A percentile compares a stretch with the other conserved stretches of the same genome.
Evolutionary conservation across 2,329 filamentous ascomycete species (phyloP).

Genomic region (Fusarium luffae): DNA sequence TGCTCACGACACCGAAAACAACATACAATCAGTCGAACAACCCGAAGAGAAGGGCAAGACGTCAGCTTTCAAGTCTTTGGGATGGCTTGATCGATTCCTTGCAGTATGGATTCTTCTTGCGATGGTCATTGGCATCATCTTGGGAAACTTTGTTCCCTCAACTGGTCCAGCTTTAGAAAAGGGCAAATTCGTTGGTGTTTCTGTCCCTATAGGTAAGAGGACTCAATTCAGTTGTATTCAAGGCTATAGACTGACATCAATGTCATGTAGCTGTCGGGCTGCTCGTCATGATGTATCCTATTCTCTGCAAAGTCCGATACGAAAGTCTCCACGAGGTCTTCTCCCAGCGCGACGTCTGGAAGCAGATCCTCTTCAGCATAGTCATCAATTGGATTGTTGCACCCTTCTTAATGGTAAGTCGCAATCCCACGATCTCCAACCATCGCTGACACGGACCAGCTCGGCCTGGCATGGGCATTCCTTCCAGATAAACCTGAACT

Average conservation of each 20-base stretch:
- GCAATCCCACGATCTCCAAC: constrained; percentile 13
- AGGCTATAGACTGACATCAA: neutral
- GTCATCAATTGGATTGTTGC: constrained; percentile 86
- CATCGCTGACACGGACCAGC: constrained; percentile 53
- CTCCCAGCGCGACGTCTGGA: constrained; percentile 72
- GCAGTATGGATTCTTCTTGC: constrained; percentile 81
- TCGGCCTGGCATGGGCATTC: constrained; percentile 75
- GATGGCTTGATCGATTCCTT: constrained; percentile 71
- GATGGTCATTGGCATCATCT: constrained; percentile 78
- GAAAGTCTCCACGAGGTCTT: constrained; percentile 78
- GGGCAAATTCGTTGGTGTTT: constrained; percentile 77
- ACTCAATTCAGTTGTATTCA: neutral
- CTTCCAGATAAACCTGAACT: constrained; percentile 68
- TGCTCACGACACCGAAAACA: constrained; percentile 21
- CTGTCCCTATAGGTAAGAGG: constrained; percentile 71
- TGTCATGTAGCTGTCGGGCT: constrained; percentile 73
- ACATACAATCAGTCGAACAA: neutral
- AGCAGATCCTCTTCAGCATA: constrained; percentile 81
- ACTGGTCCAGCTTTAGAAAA: constrained; percentile 72
- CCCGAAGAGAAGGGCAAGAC: neutral
- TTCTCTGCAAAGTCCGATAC: constrained; percentile 86
- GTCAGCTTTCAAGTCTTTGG: constrained; percentile 65
- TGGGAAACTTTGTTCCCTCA: constrained; percentile 78
- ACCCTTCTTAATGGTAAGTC: constrained; percentile 79
- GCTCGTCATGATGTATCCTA: constrained; percentile 94